phyloP scores from a whole-genome alignment of 2,329 filamentous ascomycete species.

The Fusarium continuum region DNA sequence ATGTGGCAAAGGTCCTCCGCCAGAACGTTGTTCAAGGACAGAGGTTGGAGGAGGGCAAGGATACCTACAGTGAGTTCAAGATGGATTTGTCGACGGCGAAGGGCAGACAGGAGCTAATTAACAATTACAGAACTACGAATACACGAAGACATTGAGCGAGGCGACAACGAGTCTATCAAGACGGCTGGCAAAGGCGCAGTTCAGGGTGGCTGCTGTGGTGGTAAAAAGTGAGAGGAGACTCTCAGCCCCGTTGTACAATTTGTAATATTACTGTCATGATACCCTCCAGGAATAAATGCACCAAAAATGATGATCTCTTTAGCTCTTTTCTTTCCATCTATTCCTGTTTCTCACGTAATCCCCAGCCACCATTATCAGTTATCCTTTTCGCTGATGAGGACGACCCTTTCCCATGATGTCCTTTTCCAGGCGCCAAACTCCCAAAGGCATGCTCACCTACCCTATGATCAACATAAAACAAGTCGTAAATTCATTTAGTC shows the following conservation, averaged over 20 bases:
- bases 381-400: slow-evolving; percentile 34
- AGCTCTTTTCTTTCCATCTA: slow-evolving; percentile 16
- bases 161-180: slow-evolving; percentile 93
- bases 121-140: slow-evolving; percentile 77
- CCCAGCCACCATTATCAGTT: slow-evolving; percentile 16
- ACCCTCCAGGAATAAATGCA: slow-evolving; percentile 43
- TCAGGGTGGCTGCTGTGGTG: slow-evolving; percentile 44
- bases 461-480: slow-evolving; percentile 14
- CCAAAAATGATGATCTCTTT: slow-evolving; percentile 32
- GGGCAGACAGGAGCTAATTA: slow-evolving; percentile 1
- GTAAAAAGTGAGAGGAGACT: slow-evolving; percentile 41
- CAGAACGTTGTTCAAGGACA: slow-evolving; percentile 90
- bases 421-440: slow-evolving; percentile 40
- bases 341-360: slow-evolving; percentile 19
- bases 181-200: slow-evolving; percentile 55
- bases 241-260: slow-evolving; percentile 39
- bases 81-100: not conserved
- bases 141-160: slow-evolving; percentile 88
- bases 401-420: slow-evolving; percentile 10
- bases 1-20: slow-evolving; percentile 80
- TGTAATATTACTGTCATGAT: slow-evolving; percentile 48
- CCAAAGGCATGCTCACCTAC: slow-evolving; percentile 33
- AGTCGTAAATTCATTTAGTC: slow-evolving; percentile 63
- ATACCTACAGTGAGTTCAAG: slow-evolving; percentile 63
- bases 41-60: slow-evolving; percentile 52